phyloP scores from a whole-genome alignment of 1,139 yeast genomes.

The Taiozyma sp. region DNA sequence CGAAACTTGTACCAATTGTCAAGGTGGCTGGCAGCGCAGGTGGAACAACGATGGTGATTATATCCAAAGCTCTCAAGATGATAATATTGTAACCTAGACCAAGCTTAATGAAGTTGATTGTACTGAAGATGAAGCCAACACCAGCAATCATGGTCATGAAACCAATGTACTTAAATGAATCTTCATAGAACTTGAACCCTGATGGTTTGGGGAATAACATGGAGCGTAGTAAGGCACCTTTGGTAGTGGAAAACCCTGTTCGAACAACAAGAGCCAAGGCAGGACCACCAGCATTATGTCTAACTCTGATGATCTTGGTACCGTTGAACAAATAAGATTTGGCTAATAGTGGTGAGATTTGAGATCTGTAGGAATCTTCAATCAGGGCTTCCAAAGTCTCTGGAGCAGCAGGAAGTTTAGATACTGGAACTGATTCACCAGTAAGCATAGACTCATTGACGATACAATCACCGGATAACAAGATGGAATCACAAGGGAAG shows the following conservation, averaged over 20 bases:
- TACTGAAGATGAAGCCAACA: constrained; percentile 79
- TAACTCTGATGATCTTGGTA: constrained; percentile 80
- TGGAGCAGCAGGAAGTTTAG: constrained; percentile 65
- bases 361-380: constrained; percentile 45
- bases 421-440: constrained; percentile 96
- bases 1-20: constrained; percentile 94
- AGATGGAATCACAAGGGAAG: constrained; percentile 86
- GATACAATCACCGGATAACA: constrained; percentile 88
- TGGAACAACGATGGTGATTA: constrained; percentile 95
- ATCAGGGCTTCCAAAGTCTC: constrained; percentile 55
- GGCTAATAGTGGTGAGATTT: constrained; percentile 62
- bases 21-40: constrained; percentile 98
- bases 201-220: constrained; percentile 96
- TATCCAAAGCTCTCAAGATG: constrained; percentile 84
- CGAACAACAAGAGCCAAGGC: constrained; percentile 86
- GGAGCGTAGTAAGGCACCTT: constrained; percentile 91
- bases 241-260: constrained; percentile 93
- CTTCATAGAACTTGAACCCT: constrained; percentile 89
- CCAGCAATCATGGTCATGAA: constrained; percentile 87
- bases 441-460: constrained; percentile 95
- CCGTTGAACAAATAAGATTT: constrained; percentile 82
- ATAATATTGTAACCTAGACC: constrained; percentile 68
- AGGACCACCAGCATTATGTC: constrained; percentile 46
- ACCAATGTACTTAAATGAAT: constrained; percentile 93
- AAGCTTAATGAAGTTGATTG: constrained; percentile 73